A percentile compares a stretch with the other conserved stretches of the same genome.
These are phyloP conservation scores for Volutella citrinella DNA, from an alignment of 2,329 filamentous ascomycete genomes.

Conservation along the genomic window DNA sequence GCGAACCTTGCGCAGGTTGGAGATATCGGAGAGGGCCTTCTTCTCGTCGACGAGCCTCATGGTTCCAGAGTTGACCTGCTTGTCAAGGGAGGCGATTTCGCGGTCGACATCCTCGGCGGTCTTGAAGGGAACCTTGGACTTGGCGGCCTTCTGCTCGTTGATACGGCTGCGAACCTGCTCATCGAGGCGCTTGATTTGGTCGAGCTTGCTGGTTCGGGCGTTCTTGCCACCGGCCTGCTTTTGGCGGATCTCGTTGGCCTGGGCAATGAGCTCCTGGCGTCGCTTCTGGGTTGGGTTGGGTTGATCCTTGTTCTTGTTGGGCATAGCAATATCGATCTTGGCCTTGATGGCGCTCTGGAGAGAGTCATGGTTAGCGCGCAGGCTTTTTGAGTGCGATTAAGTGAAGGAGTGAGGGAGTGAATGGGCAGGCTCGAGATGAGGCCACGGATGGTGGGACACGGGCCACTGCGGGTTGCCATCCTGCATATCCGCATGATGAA, in stretches of 20 bases:
- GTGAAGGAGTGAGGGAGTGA: too few relatives aligned
- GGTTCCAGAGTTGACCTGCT: slow-evolving; percentile 80
- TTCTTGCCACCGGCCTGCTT: slow-evolving; percentile 88
- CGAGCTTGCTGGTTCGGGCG: slow-evolving; percentile 71
- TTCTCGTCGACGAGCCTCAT: slow-evolving; percentile 98
- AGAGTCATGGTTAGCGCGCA: slow-evolving; percentile 14
- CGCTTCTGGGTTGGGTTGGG: slow-evolving; percentile 78
- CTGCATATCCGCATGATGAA: too few relatives aligned
- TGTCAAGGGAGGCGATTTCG: slow-evolving; percentile 77
- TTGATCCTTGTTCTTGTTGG: slow-evolving; percentile 71
- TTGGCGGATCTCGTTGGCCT: slow-evolving; percentile 80
- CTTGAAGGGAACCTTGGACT: slow-evolving; percentile 80
- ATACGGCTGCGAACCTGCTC: slow-evolving; percentile 83
- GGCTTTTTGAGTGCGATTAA: too few relatives aligned
- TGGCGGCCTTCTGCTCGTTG: slow-evolving; percentile 81
- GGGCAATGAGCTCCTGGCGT: slow-evolving; percentile 77
- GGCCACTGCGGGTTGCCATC: slow-evolving; percentile 8
- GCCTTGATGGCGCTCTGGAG: slow-evolving; percentile 79
- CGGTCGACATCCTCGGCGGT: slow-evolving; percentile 81
- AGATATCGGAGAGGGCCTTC: slow-evolving; percentile 84
- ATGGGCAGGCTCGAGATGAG: slow-evolving; percentile 12
- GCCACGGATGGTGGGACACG: slow-evolving; percentile 17
- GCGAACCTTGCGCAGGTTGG: slow-evolving; percentile 78
- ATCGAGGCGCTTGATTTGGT: slow-evolving; percentile 90
- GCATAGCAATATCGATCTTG: slow-evolving; percentile 81